Conservation (phyloP, 768 basidiomycete species). For the Paxillus ammoniavirescens region DNA sequence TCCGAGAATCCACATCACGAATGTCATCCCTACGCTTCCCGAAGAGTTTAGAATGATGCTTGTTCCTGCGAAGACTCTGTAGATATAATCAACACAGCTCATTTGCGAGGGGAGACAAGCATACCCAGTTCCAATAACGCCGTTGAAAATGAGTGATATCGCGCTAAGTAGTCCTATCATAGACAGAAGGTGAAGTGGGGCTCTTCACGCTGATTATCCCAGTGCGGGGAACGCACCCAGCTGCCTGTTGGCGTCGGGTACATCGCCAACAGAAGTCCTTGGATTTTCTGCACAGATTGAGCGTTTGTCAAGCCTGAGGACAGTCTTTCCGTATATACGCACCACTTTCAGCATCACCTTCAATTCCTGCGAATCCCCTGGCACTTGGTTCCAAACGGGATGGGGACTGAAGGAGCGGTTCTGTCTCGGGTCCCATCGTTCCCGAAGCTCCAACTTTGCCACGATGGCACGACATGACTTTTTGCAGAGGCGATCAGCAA, state of each 20-base stretch:
- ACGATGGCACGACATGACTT: no score
- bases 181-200: background rate
- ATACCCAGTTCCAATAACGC: slow-evolving; percentile 75
- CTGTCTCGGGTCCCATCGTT: background rate
- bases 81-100: slow-evolving; percentile 1
- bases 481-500: no score
- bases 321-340: background rate
- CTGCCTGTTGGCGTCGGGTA: slow-evolving; percentile 47
- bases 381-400: background rate
- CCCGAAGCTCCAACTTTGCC: no score
- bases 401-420: slow-evolving; percentile 17
- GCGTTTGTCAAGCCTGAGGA: background rate
- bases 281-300: slow-evolving; percentile 7
- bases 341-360: slow-evolving; percentile 10
- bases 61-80: slow-evolving; percentile 69
- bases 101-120: background rate
- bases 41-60: slow-evolving; percentile 66
- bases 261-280: slow-evolving; percentile 36
- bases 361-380: background rate
- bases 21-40: slow-evolving; percentile 67
- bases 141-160: slow-evolving; percentile 69
- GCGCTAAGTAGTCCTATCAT: slow-evolving; percentile 41
- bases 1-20: slow-evolving; percentile 71
- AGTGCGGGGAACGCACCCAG: slow-evolving; percentile 39
- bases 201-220: background rate